Base-by-base conservation (phyloP, 139 green algal species). In the Chlorella sp. region DNA sequence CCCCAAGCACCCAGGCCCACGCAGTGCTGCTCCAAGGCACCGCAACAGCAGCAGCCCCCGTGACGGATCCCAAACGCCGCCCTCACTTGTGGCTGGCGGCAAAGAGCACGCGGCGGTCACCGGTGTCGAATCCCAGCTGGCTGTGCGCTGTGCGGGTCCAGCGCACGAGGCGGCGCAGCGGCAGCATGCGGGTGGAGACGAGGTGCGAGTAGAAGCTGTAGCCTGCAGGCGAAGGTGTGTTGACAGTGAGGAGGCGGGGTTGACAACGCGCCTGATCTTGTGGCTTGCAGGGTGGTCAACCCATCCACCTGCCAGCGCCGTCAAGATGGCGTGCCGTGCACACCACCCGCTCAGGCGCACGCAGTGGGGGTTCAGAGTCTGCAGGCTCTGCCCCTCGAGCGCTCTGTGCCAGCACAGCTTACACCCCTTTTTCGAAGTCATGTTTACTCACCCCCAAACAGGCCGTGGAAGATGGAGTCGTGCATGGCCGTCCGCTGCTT, bases 141-240 rank as follows among this genome's bases (percentile, higher is more conserved):
- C 20, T 17, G 41, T 67, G 80, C 1, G 77, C 77, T 8, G 77
- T 83, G 77, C 51, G 38, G 30, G 85, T 89, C 80, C 80, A 89
- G 56, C 56, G 79, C 32, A 87, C 22, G 38, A 88, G 9, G 73
- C 85, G 85, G 38, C 73, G 73, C 62, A 89, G 77, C 36, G 85
- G 80, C 44, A 89, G 85, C 69, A 89, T 83, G 44, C 85, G 80
- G 3, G 38, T 78, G 36, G 46, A 78, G 30, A 89, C 85, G 17
- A 87, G 36, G 81, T 88, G 85, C 38, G 17, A 62, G 58, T 88
- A 88, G 64, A 88, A 85, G n/a, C 14, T 30, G 40, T 87, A 87
- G 38, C 84, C 76, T 82, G 76, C 38, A 43, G n/a, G 34, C 6
- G 26, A 38, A 28, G 9, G 30, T 13, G 13, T 9, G 73, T 40